Evolutionary conservation across 2,329 filamentous ascomycete species (phyloP).

Genomic region (Claviceps maximensis): DNA sequence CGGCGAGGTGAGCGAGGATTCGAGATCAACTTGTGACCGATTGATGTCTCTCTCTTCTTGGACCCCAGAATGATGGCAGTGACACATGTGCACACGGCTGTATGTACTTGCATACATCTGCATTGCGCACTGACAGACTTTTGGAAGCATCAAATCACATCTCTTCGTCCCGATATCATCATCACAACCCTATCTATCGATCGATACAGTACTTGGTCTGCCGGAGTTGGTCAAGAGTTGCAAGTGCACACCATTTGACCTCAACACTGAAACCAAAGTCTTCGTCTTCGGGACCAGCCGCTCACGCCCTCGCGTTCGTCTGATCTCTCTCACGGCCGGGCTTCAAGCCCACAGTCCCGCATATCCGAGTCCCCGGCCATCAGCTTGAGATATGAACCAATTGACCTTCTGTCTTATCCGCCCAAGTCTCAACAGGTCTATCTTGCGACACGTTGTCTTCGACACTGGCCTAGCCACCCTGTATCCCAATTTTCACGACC

Average conservation of each 20-base stretch:
- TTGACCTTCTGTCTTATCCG: neutral
- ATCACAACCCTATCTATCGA: neutral
- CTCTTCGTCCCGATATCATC: neutral
- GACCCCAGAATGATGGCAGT: neutral
- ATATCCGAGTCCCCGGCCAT: neutral
- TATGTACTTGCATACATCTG: neutral
- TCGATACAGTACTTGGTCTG: neutral
- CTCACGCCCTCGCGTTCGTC: neutral
- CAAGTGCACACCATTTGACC: neutral
- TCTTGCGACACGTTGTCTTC: no score
- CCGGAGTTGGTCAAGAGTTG: neutral
- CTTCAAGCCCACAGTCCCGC: neutral
- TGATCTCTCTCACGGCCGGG: neutral
- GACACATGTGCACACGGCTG: neutral
- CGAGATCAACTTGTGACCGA: neutral
- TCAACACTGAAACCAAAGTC: neutral
- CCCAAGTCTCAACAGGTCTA: neutral
- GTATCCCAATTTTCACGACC: neutral
- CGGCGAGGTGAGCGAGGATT: neutral
- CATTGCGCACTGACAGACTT: neutral
- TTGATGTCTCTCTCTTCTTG: neutral
- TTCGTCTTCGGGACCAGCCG: neutral
- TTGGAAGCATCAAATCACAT: neutral
- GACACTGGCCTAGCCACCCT: no score
- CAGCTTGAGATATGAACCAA: neutral